Evolutionary conservation across 1,284 basidiomycete genomes (phyloP), one percentile per base, ranked within the genome.

Genomic region (Takashimella koratensis): DNA sequence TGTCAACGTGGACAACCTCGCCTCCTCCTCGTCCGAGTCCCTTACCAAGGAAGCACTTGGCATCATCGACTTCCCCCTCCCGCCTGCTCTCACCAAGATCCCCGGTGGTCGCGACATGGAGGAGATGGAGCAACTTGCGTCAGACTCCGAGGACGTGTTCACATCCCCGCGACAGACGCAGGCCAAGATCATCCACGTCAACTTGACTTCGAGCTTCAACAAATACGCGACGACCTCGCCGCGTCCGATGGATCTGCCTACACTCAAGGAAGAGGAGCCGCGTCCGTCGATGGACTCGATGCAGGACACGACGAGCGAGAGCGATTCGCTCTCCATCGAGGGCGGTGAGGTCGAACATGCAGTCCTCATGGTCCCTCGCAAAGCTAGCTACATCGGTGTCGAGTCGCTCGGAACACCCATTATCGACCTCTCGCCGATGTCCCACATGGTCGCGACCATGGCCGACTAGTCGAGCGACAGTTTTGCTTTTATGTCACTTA

Each of bases 41-140:
- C 58, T 60, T 22, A 48, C 45, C 21, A 47, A 57, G 20, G 25
- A 44, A 1, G 23, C 30, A 16, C 30, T 36, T 27, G 47, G 49
- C 30, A 50, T 53, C 20, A 53, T 57, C 30, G 56, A 57, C 51
- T 60, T 60, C 36, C 59, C 59, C 16, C 53, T 60, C 8, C 59
- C 59, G 6, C 59, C 59, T n/a, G 54, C 59, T 40, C 43, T 55
- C 55, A 16, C 51, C 52, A 12, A 53, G 59, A 40, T 53, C 57
- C 39, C 22, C 53, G 10, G 51, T 51, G 19, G 57, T 55, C 55
- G 53, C 5, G 59, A 60, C 53, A 49, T 50, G 5, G 59, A 60
- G 48, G 47, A 55, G 39, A 41, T 60, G 25, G 59, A 60, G 53
- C 59, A 60, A 25, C 59, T 60, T 8, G 30, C 16, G 10, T 8